Evolutionary conservation across 1,284 basidiomycete species (phyloP).

Genomic region (Thecaphora frezii): DNA sequence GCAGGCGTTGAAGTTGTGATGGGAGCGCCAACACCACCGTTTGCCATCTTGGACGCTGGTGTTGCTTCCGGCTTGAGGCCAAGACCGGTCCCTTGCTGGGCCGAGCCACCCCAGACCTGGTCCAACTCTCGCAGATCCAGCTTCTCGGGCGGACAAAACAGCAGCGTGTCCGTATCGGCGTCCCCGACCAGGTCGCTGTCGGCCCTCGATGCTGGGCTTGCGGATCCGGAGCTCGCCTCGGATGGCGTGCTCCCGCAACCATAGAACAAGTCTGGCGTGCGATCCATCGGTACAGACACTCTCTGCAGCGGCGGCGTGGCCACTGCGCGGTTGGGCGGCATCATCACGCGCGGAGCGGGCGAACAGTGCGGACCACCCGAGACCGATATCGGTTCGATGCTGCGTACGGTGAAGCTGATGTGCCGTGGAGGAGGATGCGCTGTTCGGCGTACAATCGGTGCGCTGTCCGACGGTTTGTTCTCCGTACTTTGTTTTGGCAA

Average conservation of each 20-base stretch:
- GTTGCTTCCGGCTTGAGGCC: not conserved
- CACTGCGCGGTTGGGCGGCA: not conserved
- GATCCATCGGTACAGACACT: not conserved
- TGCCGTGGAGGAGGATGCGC: not conserved
- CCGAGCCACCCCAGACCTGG: slow-evolving; percentile 22
- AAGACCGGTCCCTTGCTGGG: not conserved
- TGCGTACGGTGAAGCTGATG: slow-evolving; percentile 1
- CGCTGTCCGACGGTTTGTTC: not conserved
- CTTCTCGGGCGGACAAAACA: slow-evolving; percentile 35
- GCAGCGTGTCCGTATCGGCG: slow-evolving; percentile 29
- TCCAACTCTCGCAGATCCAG: slow-evolving; percentile 33
- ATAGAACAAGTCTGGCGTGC: slow-evolving; percentile 22
- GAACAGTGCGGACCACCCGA: not conserved
- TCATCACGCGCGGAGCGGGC: not conserved
- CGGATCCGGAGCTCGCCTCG: slow-evolving; percentile 21
- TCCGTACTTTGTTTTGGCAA: not conserved
- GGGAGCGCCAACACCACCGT: too few species aligned
- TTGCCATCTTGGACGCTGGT: not conserved
- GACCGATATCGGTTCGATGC: not conserved
- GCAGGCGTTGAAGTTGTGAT: too few species aligned
- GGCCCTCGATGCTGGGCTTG: slow-evolving; percentile 19
- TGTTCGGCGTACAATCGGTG: not conserved
- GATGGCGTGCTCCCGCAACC: slow-evolving; percentile 17
- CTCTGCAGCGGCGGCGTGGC: not conserved
- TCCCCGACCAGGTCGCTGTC: slow-evolving; percentile 16